Conservation (phyloP, 257 asterid species). For the Solanum bukasovii region DNA sequence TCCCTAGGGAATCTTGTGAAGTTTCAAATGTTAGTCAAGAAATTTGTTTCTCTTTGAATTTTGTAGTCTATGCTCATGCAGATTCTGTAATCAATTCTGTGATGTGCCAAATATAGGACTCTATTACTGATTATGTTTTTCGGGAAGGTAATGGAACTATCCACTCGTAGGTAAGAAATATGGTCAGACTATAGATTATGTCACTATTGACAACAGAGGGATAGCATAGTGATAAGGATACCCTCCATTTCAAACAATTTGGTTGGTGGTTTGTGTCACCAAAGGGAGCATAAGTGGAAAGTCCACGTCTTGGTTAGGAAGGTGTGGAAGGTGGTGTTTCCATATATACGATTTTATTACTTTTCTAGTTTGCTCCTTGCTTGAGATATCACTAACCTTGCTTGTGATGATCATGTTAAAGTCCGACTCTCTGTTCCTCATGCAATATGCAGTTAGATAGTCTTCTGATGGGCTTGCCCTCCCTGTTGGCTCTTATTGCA, state of each 20-base stretch:
- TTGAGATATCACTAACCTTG: not conserved
- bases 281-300: not conserved
- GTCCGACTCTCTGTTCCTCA: not conserved
- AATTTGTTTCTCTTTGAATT: not conserved
- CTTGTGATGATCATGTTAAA: not conserved
- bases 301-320: not conserved
- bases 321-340: not conserved
- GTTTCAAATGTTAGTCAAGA: not conserved
- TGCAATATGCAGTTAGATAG: not conserved
- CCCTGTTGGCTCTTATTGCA: conserved; percentile 21
- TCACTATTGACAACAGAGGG: not conserved
- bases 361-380: not conserved
- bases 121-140: not conserved
- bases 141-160: not conserved
- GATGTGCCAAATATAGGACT: not conserved
- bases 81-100: not conserved
- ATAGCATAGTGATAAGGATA: not conserved
- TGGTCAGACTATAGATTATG: not conserved
- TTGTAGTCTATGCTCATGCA: not conserved
- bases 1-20: not conserved
- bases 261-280: not conserved
- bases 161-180: not conserved
- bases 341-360: not conserved
- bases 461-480: not conserved
- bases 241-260: not conserved